Percentiles rank a stretch among this genome's conserved stretches.
These are phyloP conservation scores for Wickerhamomyces sydowiorum DNA, from an alignment of 805 yeast species.

Conservation along the genomic window DNA sequence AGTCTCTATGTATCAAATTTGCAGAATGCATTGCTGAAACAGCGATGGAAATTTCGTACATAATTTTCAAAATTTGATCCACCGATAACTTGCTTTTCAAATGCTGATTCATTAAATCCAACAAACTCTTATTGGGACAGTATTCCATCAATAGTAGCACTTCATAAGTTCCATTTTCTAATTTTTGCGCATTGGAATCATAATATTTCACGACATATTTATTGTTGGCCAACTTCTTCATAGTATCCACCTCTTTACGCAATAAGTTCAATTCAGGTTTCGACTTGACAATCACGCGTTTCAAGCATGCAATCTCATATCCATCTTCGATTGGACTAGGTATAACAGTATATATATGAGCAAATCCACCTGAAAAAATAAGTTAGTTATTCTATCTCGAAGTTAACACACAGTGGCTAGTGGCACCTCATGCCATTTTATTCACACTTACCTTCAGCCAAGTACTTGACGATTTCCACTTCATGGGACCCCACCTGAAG, in stretches of 20 bases:
- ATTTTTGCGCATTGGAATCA: constrained; percentile 71
- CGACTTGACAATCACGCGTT: constrained; percentile 68
- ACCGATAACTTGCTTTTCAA: constrained; percentile 74
- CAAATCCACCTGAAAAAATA: constrained; percentile 54
- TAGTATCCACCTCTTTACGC: constrained; percentile 73
- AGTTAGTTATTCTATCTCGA: constrained; percentile 3
- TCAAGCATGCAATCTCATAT: constrained; percentile 57
- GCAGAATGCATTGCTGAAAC: constrained; percentile 79
- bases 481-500: constrained; percentile 60
- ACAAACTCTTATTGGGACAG: constrained; percentile 79
- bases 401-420: no score
- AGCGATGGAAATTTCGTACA: constrained; percentile 77
- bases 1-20: constrained; percentile 78
- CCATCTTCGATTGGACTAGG: constrained; percentile 42
- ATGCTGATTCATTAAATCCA: constrained; percentile 87
- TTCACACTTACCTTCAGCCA: constrained; percentile 50
- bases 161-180: constrained; percentile 57
- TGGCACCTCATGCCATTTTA: no score
- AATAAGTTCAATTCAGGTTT: constrained; percentile 60
- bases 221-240: constrained; percentile 55
- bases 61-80: constrained; percentile 72
- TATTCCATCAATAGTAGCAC: constrained; percentile 90
- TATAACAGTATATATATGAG: constrained; percentile 66
- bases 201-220: constrained; percentile 60
- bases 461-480: constrained; percentile 46